Conservation (phyloP, 192 early-diverging fungal species). For the Gigaspora rosea region DNA sequence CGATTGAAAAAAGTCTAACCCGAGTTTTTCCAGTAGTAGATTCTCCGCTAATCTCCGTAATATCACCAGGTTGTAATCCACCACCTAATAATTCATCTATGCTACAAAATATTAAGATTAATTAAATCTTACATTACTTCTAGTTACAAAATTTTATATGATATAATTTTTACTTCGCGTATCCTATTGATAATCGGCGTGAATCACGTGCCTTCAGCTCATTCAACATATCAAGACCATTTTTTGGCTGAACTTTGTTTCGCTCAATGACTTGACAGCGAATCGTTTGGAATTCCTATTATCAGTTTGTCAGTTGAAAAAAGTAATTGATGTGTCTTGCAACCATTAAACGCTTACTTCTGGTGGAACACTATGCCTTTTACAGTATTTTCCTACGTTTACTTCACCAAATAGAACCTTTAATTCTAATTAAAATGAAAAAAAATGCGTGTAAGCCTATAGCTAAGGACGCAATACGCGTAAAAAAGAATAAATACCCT, state of each 20-base stretch:
- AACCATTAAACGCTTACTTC: not conserved
- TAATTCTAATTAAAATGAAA: not conserved
- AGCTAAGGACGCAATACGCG: too few species aligned
- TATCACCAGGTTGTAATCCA: conserved; percentile 26
- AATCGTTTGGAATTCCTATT: not conserved
- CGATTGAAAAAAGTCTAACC: conserved; percentile 2
- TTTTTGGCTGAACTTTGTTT: conserved; percentile 3
- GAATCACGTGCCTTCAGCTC: not conserved
- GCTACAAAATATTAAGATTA: not conserved
- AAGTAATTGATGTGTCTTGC: not conserved
- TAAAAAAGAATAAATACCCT: too few species aligned
- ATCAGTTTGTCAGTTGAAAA: not conserved
- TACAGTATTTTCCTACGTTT: not conserved
- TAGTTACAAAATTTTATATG: not conserved
- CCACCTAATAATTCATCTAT: conserved; percentile 27
- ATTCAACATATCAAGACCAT: not conserved
- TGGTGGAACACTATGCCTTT: not conserved
- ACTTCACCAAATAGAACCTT: conserved; percentile 10
- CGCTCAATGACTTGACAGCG: not conserved
- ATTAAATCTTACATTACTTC: not conserved
- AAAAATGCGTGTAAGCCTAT: not conserved
- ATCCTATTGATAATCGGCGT: conserved; percentile 1
- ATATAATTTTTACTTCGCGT: not conserved
- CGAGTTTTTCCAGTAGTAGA: conserved; percentile 28
- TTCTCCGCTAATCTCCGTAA: conserved; percentile 27